phyloP scores from a whole-genome alignment of 225 moss, liverwort and hornwort species.

The Polytrichum formosum region DNA sequence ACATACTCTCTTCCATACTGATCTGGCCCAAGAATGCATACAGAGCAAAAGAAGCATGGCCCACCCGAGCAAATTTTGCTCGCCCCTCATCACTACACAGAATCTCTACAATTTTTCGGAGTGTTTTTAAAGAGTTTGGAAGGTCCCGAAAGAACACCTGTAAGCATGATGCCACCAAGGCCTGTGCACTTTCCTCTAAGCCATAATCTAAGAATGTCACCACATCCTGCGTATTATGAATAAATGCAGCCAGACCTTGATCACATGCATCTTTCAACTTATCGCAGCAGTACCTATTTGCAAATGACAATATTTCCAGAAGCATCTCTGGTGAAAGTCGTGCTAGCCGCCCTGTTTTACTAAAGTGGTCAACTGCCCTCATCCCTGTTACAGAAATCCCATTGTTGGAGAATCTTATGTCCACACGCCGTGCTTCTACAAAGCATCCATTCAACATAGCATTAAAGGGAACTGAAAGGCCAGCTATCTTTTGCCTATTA shows the following conservation, averaged over 20 bases:
- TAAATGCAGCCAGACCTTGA: conserved; percentile 62
- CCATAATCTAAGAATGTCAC: conserved; percentile 78
- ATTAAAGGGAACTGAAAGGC: conserved; percentile 75
- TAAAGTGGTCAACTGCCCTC: conserved; percentile 89
- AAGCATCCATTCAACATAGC: conserved; percentile 95
- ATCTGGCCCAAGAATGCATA: conserved; percentile 90
- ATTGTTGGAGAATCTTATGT: conserved; percentile 83
- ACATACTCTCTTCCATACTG: conserved; percentile 88
- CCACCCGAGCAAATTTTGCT: conserved; percentile 63
- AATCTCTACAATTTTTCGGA: conserved; percentile 54
- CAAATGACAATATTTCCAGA: conserved; percentile 81
- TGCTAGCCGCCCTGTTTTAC: conserved; percentile 68
- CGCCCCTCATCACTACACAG: conserved; percentile 67
- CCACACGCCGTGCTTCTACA: conserved; percentile 66
- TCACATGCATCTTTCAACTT: conserved; percentile 90
- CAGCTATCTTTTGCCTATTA: conserved; percentile 76
- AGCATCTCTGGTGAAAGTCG: conserved; percentile 72
- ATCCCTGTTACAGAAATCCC: conserved; percentile 85
- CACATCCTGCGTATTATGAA: conserved; percentile 72
- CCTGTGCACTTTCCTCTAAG: conserved; percentile 75
- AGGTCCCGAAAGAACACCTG: conserved; percentile 96
- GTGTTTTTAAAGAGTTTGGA: conserved; percentile 66
- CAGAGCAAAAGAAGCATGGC: conserved; percentile 83
- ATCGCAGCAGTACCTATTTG: conserved; percentile 95
- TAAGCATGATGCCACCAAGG: conserved; percentile 75